phyloP scores from a whole-genome alignment of 1,284 basidiomycete genomes.

The Ustilago crameri region DNA sequence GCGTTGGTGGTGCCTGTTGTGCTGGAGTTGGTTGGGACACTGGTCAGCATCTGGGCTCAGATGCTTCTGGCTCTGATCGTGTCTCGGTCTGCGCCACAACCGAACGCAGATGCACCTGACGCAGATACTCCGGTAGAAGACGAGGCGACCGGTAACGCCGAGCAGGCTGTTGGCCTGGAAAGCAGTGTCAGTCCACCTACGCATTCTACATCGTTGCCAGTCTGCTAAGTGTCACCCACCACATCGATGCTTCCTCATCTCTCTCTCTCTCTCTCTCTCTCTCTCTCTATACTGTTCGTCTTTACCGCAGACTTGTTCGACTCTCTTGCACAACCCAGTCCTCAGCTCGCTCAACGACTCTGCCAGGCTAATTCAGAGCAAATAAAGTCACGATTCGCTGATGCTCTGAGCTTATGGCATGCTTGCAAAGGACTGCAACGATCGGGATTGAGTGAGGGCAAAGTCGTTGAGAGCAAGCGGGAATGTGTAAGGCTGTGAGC shows the following conservation, averaged over 20 bases:
- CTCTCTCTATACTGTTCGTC: background rate
- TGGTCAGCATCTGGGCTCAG: conserved; percentile 32
- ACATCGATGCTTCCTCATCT: background rate
- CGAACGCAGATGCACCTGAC: background rate
- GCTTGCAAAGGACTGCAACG: too few species aligned
- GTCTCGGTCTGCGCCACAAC: background rate
- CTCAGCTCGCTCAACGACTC: conserved; percentile 12
- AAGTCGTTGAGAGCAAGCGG: too few species aligned
- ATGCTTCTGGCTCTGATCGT: conserved; percentile 18
- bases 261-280: background rate
- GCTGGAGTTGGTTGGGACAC: conserved; percentile 16
- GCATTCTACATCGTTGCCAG: conserved; percentile 7
- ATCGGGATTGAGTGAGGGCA: too few species aligned
- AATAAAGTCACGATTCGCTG: background rate
- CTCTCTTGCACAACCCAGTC: background rate
- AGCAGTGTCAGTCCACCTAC: background rate
- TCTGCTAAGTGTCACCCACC: background rate
- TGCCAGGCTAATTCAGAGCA: conserved; percentile 18
- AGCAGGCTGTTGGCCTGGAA: background rate
- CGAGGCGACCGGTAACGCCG: background rate
- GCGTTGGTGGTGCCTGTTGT: conserved; percentile 13
- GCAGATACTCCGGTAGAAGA: background rate
- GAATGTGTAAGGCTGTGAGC: too few species aligned
- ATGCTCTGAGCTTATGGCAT: background rate
- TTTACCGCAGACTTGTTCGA: background rate